These are phyloP conservation scores for Ceratocystis ficicola DNA, from an alignment of 2,329 filamentous ascomycete genomes.

Conservation along the genomic window DNA sequence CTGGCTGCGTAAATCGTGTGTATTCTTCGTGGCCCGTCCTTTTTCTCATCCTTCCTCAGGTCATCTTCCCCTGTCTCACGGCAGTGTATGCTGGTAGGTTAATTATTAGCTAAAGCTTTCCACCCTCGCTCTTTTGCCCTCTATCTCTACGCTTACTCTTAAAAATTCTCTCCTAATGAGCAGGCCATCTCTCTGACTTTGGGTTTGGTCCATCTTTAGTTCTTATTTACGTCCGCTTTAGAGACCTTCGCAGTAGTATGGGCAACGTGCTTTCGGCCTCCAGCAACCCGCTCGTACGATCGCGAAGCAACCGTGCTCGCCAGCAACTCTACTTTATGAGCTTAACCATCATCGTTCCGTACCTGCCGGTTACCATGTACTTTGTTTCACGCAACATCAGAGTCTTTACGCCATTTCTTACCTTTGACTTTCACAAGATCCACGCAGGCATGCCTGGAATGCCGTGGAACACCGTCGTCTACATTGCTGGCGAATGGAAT, in stretches of 20 bases:
- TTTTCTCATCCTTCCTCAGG: constrained; percentile 38
- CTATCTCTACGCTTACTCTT: neutral
- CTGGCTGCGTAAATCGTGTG: constrained; percentile 38
- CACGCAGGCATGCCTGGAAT: constrained; percentile 31
- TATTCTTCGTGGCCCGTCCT: constrained; percentile 38
- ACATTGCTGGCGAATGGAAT: constrained; percentile 32
- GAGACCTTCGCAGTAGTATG: constrained; percentile 35
- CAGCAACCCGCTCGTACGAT: constrained; percentile 17
- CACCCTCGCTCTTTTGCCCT: constrained; percentile 3
- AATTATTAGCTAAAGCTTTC: neutral
- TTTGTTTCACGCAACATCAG: constrained; percentile 35
- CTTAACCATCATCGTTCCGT: constrained; percentile 40
- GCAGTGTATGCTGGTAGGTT: constrained; percentile 39
- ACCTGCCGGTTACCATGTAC: constrained; percentile 37
- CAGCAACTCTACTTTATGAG: constrained; percentile 46
- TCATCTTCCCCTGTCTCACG: constrained; percentile 35
- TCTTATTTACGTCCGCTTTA: constrained; percentile 39
- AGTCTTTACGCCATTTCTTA: constrained; percentile 25
- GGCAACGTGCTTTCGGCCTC: constrained; percentile 29
- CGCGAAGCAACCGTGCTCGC: constrained; percentile 34
- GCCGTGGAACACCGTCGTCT: constrained; percentile 40
- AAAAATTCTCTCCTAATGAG: too few species aligned
- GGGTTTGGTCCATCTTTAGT: constrained; percentile 27
- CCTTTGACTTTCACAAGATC: constrained; percentile 35
- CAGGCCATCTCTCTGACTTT: neutral